Evolutionary conservation across 2,329 filamentous ascomycete species (phyloP).

Genomic region (Lasiodiplodia hormozganensis): DNA sequence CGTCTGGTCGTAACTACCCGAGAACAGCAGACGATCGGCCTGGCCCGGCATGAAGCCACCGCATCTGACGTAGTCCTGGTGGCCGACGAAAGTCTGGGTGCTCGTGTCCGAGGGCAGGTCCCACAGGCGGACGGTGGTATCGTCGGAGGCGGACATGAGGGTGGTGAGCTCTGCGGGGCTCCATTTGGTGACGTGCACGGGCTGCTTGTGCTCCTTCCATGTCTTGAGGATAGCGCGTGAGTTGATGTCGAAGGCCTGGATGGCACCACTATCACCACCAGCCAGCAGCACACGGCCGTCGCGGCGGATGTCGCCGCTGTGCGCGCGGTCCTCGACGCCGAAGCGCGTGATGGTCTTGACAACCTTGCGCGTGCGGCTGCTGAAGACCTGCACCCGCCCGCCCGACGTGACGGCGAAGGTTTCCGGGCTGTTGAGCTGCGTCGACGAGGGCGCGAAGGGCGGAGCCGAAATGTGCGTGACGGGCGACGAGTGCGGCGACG

Average conservation of each 20-base stretch:
- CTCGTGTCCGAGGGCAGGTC: slow-evolving; percentile 83
- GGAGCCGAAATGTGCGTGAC: slow-evolving; percentile 86
- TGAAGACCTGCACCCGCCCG: slow-evolving; percentile 91
- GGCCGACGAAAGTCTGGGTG: slow-evolving; percentile 80
- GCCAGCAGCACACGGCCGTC: slow-evolving; percentile 91
- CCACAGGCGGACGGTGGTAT: slow-evolving; percentile 92
- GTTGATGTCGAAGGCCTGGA: slow-evolving; percentile 93
- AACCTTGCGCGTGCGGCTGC: slow-evolving; percentile 86
- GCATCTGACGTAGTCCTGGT: slow-evolving; percentile 89
- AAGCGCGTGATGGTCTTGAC: slow-evolving; percentile 95
- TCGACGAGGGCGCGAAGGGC: slow-evolving; percentile 54
- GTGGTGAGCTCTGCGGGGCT: slow-evolving; percentile 87
- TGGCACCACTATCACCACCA: slow-evolving; percentile 87
- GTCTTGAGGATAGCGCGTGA: slow-evolving; percentile 93
- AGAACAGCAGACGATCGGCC: slow-evolving; percentile 75
- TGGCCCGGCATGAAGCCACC: slow-evolving; percentile 84
- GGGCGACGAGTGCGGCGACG: slow-evolving; percentile 87
- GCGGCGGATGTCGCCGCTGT: slow-evolving; percentile 84
- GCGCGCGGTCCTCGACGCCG: slow-evolving; percentile 77
- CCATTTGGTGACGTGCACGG: slow-evolving; percentile 91
- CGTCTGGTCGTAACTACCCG: slow-evolving; percentile 93
- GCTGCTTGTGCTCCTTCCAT: slow-evolving; percentile 93
- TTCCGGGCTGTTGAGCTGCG: slow-evolving; percentile 57
- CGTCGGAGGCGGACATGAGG: slow-evolving; percentile 88
- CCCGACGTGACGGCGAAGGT: slow-evolving; percentile 95